Base-by-base conservation (phyloP, 2,329 filamentous ascomycete species). In the Didymella sp. region DNA sequence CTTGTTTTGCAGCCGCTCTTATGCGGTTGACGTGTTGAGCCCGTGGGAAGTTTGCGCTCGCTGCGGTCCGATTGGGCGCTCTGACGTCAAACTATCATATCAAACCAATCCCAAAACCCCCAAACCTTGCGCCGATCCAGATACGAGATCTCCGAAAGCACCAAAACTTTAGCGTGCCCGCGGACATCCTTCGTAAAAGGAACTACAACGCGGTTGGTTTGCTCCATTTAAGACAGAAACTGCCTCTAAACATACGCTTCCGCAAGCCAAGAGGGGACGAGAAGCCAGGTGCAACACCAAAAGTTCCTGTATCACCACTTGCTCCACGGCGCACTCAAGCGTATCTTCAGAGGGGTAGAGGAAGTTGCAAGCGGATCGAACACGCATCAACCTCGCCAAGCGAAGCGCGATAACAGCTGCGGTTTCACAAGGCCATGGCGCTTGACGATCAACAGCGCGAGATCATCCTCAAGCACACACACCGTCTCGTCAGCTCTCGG, bases 401-500 rank as follows among this genome's bases (percentile, higher is more conserved):
- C 25, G 21, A 12, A 43, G 40, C 38, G 25, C 48, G 19, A 33
- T 42, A 42, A 50, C 11, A 33, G 27, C 35, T 13, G 11, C 24
- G 27, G 17, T 33, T 28, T n/a, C 38, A 30, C 21, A 33, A 27
- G 42, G 25, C 17, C 13, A 72, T 73, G 70, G 44, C 46, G 27
- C 48, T 71, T 21, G 56, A 66, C 21, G 58, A 63, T 30, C 44
- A 52, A 33, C 62, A 71, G 51, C 59, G 45, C 19, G 37, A 47
- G 3, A 55, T 68, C 17, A 47, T 66, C 48, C 41, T 60, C 21
- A 27, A 37, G 28, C 67, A 66, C 62, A 63, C 76, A 42, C 33
- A 63, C 31, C 58, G 55, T 27, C 66, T 78, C 22, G 65, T 79
- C 19, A 52, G 58, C 30, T 45, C 63, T 9, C 70, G 78, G 33